phyloP scores from a whole-genome alignment of 306 rosid species.

The Gastrolobium bilobum region DNA sequence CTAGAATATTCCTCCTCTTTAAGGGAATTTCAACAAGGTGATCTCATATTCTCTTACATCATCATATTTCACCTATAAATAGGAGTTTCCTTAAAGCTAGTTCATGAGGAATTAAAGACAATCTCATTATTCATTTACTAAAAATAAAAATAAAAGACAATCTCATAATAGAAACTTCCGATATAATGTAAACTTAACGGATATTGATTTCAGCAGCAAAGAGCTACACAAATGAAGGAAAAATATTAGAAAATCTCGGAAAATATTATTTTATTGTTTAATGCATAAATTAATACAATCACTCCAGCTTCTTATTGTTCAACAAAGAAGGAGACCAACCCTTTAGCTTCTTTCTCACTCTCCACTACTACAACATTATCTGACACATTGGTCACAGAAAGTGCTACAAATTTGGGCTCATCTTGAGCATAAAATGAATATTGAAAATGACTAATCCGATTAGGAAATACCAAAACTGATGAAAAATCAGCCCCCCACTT shows the following conservation, averaged over 20 bases:
- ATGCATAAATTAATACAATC: conserved; percentile 1
- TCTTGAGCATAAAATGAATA: conserved; percentile 60
- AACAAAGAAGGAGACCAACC: conserved; percentile 47
- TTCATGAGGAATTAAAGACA: no score
- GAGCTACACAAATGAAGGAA: background rate
- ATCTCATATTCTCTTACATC: background rate
- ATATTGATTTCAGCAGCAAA: conserved; percentile 13
- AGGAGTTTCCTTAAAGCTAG: no score
- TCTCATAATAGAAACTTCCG: no score
- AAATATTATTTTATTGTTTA: background rate
- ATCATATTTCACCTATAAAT: no score
- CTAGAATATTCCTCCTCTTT: background rate
- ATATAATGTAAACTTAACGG: no score
- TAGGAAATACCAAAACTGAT: conserved; percentile 61
- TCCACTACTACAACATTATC: conserved; percentile 61
- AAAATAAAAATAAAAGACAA: no score
- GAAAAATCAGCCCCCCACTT: conserved; percentile 76
- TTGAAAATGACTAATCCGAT: conserved; percentile 61
- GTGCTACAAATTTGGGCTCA: conserved; percentile 58
- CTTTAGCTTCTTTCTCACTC: conserved; percentile 55
- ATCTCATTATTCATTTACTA: no score
- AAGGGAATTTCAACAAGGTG: background rate
- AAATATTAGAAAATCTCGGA: background rate
- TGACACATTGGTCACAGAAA: conserved; percentile 64
- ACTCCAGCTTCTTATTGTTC: conserved; percentile 49